These are phyloP conservation scores for Mycena haematopus DNA, from an alignment of 768 basidiomycete genomes.

Conservation along the genomic window DNA sequence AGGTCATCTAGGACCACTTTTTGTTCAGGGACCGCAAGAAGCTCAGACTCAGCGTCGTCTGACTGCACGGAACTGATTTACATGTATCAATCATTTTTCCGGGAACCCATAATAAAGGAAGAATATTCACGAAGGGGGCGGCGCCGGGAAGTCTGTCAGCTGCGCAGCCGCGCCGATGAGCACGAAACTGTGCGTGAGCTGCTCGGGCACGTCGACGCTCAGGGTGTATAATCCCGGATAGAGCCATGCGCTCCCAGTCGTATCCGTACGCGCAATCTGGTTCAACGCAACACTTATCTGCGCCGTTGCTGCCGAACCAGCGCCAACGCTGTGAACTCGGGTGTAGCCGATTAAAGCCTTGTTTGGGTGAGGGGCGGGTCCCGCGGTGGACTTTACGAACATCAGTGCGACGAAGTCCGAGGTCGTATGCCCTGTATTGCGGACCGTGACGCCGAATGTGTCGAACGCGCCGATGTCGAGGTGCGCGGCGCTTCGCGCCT, in stretches of 20 bases:
- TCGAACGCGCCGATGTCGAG: slow-evolving; percentile 55
- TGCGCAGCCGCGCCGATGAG: slow-evolving; percentile 19
- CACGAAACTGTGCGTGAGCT: slow-evolving; percentile 26
- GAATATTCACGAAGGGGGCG: slow-evolving; percentile 25
- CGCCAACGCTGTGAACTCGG: slow-evolving; percentile 35
- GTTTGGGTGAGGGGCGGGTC: slow-evolving; percentile 57
- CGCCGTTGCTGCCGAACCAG: slow-evolving; percentile 18
- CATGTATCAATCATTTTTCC: slow-evolving; percentile 25
- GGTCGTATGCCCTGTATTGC: slow-evolving; percentile 53
- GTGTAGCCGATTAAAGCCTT: slow-evolving; percentile 59
- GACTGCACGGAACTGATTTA: slow-evolving; percentile 22
- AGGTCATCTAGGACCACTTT: neutral
- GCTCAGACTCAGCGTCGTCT: slow-evolving; percentile 21
- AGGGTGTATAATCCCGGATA: slow-evolving; percentile 26
- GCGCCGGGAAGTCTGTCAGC: slow-evolving; percentile 28
- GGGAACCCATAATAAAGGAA: slow-evolving; percentile 9
- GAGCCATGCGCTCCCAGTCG: slow-evolving; percentile 23
- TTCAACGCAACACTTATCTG: slow-evolving; percentile 23
- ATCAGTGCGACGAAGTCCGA: slow-evolving; percentile 65
- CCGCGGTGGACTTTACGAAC: slow-evolving; percentile 55
- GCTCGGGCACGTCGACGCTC: slow-evolving; percentile 30
- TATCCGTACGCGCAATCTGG: slow-evolving; percentile 24
- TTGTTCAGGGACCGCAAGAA: slow-evolving; percentile 4
- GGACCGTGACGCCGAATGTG: slow-evolving; percentile 54
- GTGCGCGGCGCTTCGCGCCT: slow-evolving; percentile 30